phyloP scores from a whole-genome alignment of 2,329 filamentous ascomycete species.

The Aspergillus pseudoterreus region DNA sequence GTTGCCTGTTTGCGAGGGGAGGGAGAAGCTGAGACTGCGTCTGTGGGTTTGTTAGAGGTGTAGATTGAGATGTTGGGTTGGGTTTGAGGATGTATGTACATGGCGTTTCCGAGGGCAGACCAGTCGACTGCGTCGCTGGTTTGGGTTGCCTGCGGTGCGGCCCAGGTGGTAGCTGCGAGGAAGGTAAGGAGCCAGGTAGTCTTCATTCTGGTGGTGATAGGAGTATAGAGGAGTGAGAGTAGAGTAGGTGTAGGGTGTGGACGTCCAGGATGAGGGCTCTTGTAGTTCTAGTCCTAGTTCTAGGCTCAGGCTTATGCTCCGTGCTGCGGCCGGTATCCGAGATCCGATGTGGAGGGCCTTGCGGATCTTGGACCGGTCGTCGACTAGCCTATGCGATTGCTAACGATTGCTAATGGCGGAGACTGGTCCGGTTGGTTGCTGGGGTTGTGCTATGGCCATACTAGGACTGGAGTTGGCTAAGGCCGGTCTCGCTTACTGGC shows the following conservation, averaged over 20 bases:
- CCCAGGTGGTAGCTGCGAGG: conserved; percentile 14
- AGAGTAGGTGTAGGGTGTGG: no score
- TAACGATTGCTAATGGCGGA: not conserved
- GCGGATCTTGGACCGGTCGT: not conserved
- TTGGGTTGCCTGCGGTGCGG: conserved; percentile 13
- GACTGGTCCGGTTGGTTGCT: not conserved
- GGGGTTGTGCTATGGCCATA: not conserved
- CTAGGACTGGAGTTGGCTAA: no score
- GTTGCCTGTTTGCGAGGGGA: conserved; percentile 23
- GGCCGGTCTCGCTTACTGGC: no score
- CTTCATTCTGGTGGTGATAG: conserved; percentile 14
- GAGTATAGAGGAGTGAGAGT: not conserved
- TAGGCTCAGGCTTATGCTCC: no score
- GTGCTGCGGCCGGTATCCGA: conserved; percentile 1
- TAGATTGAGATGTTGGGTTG: no score
- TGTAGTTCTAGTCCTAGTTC: no score
- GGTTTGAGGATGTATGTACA: conserved; percentile 11
- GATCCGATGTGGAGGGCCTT: conserved; percentile 8
- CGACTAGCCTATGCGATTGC: not conserved
- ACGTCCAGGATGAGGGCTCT: no score
- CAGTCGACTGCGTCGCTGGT: conserved; percentile 13
- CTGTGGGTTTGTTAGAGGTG: no score
- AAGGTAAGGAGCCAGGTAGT: conserved; percentile 10
- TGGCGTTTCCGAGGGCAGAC: conserved; percentile 15
- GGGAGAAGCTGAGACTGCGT: conserved; percentile 1